phyloP scores from a whole-genome alignment of 148 eudicot genomes.

The Cornus suecica region DNA sequence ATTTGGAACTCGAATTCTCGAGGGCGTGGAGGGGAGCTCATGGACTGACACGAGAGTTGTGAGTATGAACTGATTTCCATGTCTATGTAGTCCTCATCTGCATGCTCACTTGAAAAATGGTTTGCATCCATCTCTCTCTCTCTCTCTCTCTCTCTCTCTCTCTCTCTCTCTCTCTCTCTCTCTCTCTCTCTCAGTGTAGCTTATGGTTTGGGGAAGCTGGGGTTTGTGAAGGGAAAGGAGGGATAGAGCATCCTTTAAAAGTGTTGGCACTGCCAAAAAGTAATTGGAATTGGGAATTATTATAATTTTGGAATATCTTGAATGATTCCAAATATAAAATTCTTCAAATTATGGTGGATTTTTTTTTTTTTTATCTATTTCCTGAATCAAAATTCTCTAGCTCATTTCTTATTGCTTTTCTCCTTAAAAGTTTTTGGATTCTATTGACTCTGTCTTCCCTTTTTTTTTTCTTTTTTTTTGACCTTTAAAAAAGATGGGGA shows the following conservation, averaged over 20 bases:
- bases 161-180: slow-evolving; percentile 3
- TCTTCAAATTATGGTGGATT: slow-evolving; percentile 22
- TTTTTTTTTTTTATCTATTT: slow-evolving; percentile 2
- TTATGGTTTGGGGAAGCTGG: slow-evolving; percentile 7
- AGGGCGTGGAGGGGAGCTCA: slow-evolving; percentile 20
- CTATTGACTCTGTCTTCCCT: neutral
- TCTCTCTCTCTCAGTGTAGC: neutral
- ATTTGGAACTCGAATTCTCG: slow-evolving; percentile 75
- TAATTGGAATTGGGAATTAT: neutral
- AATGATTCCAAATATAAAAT: slow-evolving; percentile 30
- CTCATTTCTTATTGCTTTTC: neutral
- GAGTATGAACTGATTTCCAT: slow-evolving; percentile 61
- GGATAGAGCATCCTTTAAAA: slow-evolving; percentile 16
- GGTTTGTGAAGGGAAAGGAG: slow-evolving; percentile 3
- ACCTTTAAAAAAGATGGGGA: too few species aligned
- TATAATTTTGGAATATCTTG: slow-evolving; percentile 4
- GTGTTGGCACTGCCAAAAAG: neutral
- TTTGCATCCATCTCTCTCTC: slow-evolving; percentile 29
- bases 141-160: slow-evolving; percentile 1
- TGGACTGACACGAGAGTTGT: slow-evolving; percentile 29
- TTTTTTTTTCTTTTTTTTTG: neutral
- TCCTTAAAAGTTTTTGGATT: neutral
- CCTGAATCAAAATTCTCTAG: neutral
- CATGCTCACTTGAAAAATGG: slow-evolving; percentile 21
- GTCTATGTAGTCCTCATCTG: slow-evolving; percentile 75